Base-by-base conservation (phyloP, 768 basidiomycete species). In the Pleurotus platypus region DNA sequence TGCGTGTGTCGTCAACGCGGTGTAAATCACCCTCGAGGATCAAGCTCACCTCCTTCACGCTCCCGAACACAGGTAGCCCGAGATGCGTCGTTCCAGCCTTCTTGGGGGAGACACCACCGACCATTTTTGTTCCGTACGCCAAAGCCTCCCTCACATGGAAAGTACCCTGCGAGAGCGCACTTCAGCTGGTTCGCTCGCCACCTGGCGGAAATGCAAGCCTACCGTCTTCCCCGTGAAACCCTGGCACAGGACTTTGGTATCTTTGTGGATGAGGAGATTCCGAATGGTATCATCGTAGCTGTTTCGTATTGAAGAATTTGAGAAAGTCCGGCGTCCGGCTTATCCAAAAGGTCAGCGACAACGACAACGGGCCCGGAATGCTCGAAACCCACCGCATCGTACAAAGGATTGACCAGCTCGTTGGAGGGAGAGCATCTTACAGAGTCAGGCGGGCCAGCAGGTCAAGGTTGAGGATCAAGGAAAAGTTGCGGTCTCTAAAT, bases 21-120 rank as follows among this genome's bases (percentile, higher is more conserved):
- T 30, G 42, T 49, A n/a, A 7, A 27, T 27, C 46, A 43, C 1
- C 47, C 15, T 57, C 18, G 4, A 5, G 8, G 68, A 11, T n/a
- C 12, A 11, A 40, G 13, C 79, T 63, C 64, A 93, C 94, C 80
- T 98, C 96, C 68, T 81, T 81, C 57, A 99, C 97, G 46, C 82
- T 84, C 43, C 92, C 96, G 66, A 93, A 99, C 30, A 99, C 87
- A 40, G 97, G 97, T 18, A 98, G 81, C 27, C 95, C 96, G 57
- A 99, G 83, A 76, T 99, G 97, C 2, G 84, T 92, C 72, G 90
- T 87, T 12, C 97, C 97, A 55, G 95, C 97, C 74, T 98, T 98
- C 78, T 91, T 93, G 38, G 92, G 92, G 2, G 93, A 95, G 55
- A 97, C 94, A 60, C 97, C 97, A 57, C 97, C 97, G 57, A 99